Base-by-base conservation (phyloP, 202 grass and related monocot species). In the Zoysia matrella region DNA sequence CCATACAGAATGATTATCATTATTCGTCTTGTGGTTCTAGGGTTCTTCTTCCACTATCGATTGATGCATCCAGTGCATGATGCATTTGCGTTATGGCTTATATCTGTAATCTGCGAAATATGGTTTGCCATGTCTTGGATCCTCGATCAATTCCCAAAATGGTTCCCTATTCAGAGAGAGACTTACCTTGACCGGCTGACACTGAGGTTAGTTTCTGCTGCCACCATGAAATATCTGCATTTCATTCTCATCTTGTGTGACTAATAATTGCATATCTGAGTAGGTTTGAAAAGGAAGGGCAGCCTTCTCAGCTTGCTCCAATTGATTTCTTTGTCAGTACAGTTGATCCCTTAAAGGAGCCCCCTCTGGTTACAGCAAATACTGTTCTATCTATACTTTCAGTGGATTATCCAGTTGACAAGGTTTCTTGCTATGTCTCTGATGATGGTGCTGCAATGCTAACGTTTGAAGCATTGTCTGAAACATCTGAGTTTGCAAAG, bases 401-500 rank as follows among this genome's bases (percentile, higher is more conserved):
- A 0, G 89, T 97, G 11, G 94, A 97, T 71, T 97, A 97, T 88
- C 94, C 94, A 9, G 86, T 93, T 14, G 94, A 93, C 30, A 93
- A 93, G 62, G 64, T 97, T 54, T 97, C 94, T 48, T 97, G 94
- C 81, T 93, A 97, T 81, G 94, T 97, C 76, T 97, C 94, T 90
- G 94, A 97, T 83, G 94, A 97, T 76, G 94, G 94, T 88, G 94
- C 94, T 64, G 94, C 94, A 18, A 97, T 97, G 94, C 84, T 97
- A 58, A 93, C 94, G 80, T 97, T 97, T 67, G 94, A 97, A 87
- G 91, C 79, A 73, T 75, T 97, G 82, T 97, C 94, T 65, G 94
- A 97, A 83, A 97, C 94, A 85, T 97, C 94, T 64, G 94, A 97
- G 87, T 97, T 97, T 88, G 94, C 94, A 86, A 97, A 97, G 91